Base-by-base conservation (phyloP, 1,139 yeast genomes). In the Saccharomyces uvarum region DNA sequence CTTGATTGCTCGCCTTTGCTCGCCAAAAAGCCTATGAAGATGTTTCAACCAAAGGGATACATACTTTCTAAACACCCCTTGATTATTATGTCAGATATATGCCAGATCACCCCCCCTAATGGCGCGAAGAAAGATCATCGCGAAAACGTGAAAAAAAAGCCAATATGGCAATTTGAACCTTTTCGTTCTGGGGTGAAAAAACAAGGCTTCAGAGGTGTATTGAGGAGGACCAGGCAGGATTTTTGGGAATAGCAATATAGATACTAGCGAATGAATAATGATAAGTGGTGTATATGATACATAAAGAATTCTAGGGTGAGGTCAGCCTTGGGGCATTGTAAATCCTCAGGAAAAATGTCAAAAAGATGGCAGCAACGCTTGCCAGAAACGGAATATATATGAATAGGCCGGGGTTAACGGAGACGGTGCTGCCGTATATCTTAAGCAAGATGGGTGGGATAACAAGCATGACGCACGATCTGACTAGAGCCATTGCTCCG, bases 401-500 rank as follows among this genome's bases (percentile, higher is more conserved):
- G 32, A 69, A 69, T 7, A 68, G 49, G 46, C 56, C 57, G 3
- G 76, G 73, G 31, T 62, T 56, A 24, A 44, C 49, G 14, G 68
- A 66, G 31, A 74, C 67, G 0, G 76, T 73, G 5, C 59, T 54
- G 0, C 74, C 73, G 66, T 79, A 80, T 26, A 77, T 49, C 13
- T 70, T 67, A 44, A 78, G 64, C 44, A 77, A 60, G 0, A 70
- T 24, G 14, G 75, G 65, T 0, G 83, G 83, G 2, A 71, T 60
- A 2, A 75, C 56, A 26, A 78, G 60, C 63, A 68, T 66, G 2
- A 75, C 67, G 2, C 72, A 49, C 55, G 77, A 78, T 61, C 77
- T 72, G 27, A 77, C 61, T 33, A 79, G 61, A 0, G 82, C 78
- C 56, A 79, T 65, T 3, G 78, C 80, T 2, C 82, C 83, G 62